Conservation (phyloP, 1,284 basidiomycete genomes). For the Leccinum griseonigrum region DNA sequence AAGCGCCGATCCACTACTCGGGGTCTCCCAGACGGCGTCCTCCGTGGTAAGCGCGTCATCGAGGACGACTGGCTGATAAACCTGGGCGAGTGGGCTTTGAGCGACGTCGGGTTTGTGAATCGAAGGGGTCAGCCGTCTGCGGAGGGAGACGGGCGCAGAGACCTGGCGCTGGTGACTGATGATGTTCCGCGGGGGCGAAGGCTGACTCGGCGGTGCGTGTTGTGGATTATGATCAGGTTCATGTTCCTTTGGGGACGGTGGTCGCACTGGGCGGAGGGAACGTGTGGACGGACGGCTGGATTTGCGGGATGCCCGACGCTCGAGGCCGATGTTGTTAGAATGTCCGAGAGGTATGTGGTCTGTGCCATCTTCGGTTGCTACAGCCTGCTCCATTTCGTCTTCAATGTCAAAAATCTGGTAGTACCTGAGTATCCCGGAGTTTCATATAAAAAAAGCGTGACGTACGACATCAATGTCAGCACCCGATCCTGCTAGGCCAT, state of each 20-base stretch:
- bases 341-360: conserved; percentile 12
- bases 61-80: conserved; percentile 64
- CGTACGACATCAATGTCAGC: conserved; percentile 73
- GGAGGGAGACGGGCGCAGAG: conserved; percentile 32
- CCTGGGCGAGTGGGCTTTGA: conserved; percentile 63
- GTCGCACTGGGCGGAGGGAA: conserved; percentile 19
- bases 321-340: conserved; percentile 15
- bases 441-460: conserved; percentile 8
- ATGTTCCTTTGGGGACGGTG: conserved; percentile 24
- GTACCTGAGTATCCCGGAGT: conserved; percentile 1
- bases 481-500: conserved; percentile 70
- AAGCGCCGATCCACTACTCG: conserved; percentile 14
- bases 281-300: conserved; percentile 32
- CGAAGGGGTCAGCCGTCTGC: conserved; percentile 47
- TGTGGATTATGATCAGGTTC: conserved; percentile 1
- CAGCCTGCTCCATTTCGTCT: conserved; percentile 16
- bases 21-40: conserved; percentile 20
- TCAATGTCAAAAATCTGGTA: conserved; percentile 77
- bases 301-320: conserved; percentile 32
- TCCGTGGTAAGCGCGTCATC: conserved; percentile 44
- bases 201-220: conserved; percentile 3
- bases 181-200: conserved; percentile 11
- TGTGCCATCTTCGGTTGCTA: conserved; percentile 10
- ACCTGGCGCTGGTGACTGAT: conserved; percentile 12
- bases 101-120: conserved; percentile 42